A percentile compares a stretch with the other conserved stretches of the same genome.
Conservation (phyloP, 1,284 basidiomycete species). For the Inonotus hispidus region DNA sequence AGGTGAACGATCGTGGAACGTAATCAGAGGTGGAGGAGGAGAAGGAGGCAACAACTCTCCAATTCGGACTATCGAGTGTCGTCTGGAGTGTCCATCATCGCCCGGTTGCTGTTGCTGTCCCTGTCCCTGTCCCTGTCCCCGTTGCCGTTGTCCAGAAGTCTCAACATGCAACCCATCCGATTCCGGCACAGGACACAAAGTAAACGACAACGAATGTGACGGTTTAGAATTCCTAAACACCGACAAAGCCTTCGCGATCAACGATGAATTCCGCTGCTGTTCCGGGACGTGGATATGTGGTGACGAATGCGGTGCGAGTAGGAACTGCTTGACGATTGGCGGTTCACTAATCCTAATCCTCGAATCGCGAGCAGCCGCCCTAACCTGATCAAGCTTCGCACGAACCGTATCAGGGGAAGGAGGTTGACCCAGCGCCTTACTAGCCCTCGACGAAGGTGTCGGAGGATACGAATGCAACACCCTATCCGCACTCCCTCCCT, state of each 20-base stretch:
- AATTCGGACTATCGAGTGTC: slow-evolving; percentile 1
- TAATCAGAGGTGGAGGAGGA: slow-evolving; percentile 45
- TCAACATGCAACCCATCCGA: too few species aligned
- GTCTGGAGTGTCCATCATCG: slow-evolving; percentile 1
- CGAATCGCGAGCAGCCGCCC: slow-evolving; percentile 15
- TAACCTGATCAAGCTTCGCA: slow-evolving; percentile 36
- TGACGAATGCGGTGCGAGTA: slow-evolving; percentile 50
- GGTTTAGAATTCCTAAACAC: slow-evolving; percentile 50
- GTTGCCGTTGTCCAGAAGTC: too few species aligned
- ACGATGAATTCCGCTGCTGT: slow-evolving; percentile 36
- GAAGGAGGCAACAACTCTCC: slow-evolving; percentile 20
- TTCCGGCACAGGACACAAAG: slow-evolving; percentile 41
- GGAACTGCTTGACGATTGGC: slow-evolving; percentile 49
- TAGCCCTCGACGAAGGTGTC: slow-evolving; percentile 40
- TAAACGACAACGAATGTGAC: slow-evolving; percentile 62
- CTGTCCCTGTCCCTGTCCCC: too few species aligned
- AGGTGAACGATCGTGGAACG: slow-evolving; percentile 67
- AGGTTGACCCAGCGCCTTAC: slow-evolving; percentile 32
- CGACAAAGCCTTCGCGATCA: slow-evolving; percentile 54
- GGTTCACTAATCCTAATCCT: slow-evolving; percentile 8
- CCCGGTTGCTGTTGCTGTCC: background rate
- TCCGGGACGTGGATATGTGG: slow-evolving; percentile 34
- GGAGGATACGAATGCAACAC: slow-evolving; percentile 63
- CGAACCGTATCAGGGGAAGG: slow-evolving; percentile 41
- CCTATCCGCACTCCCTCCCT: slow-evolving; percentile 6